Percentiles rank a stretch among this genome's conserved stretches.
Conservation (phyloP, 1,284 basidiomycete species). For the Thelephora terrestris region DNA sequence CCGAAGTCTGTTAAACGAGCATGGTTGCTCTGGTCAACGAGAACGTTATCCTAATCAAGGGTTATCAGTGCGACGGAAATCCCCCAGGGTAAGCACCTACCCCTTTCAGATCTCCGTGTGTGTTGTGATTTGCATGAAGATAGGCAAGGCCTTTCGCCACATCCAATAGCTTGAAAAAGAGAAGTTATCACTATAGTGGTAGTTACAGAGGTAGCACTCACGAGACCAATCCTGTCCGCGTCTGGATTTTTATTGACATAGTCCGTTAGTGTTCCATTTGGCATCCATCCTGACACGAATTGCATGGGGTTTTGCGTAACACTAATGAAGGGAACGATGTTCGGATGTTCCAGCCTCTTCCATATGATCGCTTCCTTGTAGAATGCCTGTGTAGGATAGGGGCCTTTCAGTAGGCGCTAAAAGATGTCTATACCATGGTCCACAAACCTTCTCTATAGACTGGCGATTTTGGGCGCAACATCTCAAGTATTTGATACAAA, state of each 20-base stretch:
- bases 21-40: conserved; percentile 11
- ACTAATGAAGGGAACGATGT: conserved; percentile 3
- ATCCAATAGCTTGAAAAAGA: background rate
- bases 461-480: too few species aligned
- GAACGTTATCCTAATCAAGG: background rate
- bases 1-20: background rate
- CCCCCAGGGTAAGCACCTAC: background rate
- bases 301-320: background rate
- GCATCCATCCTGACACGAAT: conserved; percentile 1
- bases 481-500: too few species aligned
- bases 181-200: too few species aligned
- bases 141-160: background rate
- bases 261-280: background rate
- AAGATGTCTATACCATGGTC: too few species aligned
- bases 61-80: too few species aligned
- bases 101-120: background rate
- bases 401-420: too few species aligned
- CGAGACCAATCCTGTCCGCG: background rate
- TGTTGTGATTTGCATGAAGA: background rate
- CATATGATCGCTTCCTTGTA: too few species aligned
- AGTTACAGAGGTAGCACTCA: too few species aligned
- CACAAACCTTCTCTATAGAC: too few species aligned
- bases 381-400: conserved; percentile 1
- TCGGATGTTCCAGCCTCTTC: too few species aligned
- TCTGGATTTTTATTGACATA: background rate